These are phyloP conservation scores for Penicillium soppii DNA, from an alignment of 495 filamentous ascomycete species.

Conservation along the genomic window DNA sequence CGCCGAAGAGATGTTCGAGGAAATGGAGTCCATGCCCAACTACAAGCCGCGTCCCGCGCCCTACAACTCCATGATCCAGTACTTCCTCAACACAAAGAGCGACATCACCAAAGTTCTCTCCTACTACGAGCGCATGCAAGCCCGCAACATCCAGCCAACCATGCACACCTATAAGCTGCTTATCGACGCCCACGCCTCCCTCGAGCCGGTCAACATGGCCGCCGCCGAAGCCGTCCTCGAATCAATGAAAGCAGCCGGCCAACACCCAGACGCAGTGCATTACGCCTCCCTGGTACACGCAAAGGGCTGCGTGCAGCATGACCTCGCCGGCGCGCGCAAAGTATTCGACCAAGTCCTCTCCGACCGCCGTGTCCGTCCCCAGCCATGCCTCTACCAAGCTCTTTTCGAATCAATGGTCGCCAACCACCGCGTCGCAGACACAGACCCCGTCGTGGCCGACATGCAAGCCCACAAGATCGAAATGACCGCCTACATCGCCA, in stretches of 20 bases:
- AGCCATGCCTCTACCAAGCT: constrained; percentile 91
- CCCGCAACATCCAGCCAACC: constrained; percentile 84
- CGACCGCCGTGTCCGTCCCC: constrained; percentile 60
- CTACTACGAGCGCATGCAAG: constrained; percentile 92
- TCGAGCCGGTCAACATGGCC: constrained; percentile 87
- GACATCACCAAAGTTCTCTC: constrained; percentile 91
- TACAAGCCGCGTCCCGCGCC: constrained; percentile 96
- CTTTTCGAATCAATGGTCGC: constrained; percentile 95
- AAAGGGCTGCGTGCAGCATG: constrained; percentile 90
- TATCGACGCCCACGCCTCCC: constrained; percentile 90
- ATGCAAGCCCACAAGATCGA: constrained; percentile 74
- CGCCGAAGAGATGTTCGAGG: constrained; percentile 95
- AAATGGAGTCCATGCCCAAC: constrained; percentile 98
- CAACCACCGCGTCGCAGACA: constrained; percentile 79
- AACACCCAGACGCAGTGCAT: constrained; percentile 85
- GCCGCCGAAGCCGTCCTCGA: constrained; percentile 85
- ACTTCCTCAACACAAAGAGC: constrained; percentile 95
- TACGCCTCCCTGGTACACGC: constrained; percentile 95
- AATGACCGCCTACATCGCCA: constrained; percentile 96
- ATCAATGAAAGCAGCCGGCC: constrained; percentile 70
- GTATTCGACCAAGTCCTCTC: constrained; percentile 79
- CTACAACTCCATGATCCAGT: constrained; percentile 99
- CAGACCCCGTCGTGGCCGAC: constrained; percentile 66
- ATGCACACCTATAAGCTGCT: constrained; percentile 97
- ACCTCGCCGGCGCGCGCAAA: constrained; percentile 76